Conservation (phyloP, 768 basidiomycete species). For the Termitomyces titanicus region DNA sequence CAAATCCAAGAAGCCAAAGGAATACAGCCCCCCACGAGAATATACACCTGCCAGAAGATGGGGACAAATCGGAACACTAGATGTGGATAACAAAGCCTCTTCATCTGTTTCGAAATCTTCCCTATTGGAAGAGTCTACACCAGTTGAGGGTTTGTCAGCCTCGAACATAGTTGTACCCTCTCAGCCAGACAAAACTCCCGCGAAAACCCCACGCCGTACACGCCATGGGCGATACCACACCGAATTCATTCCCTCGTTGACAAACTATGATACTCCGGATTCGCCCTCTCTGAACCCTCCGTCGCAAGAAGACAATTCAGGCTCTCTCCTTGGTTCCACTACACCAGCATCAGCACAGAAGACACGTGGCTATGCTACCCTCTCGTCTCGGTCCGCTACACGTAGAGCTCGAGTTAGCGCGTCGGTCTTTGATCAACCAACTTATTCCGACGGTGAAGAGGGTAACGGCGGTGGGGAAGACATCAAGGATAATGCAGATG, state of each 20-base stretch:
- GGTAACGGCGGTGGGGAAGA: conserved; percentile 20
- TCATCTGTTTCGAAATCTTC: background rate
- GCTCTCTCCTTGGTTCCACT: conserved; percentile 8
- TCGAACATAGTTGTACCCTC: conserved; percentile 1
- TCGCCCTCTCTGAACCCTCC: conserved; percentile 9
- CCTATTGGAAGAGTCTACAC: conserved; percentile 9
- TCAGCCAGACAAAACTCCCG: background rate
- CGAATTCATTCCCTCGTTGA: conserved; percentile 33
- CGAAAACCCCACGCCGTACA: conserved; percentile 21
- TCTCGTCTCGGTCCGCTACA: conserved; percentile 36
- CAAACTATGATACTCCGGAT: conserved; percentile 10
- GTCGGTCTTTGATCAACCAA: conserved; percentile 59
- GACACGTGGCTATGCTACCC: conserved; percentile 24
- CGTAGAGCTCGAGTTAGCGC: conserved; percentile 55
- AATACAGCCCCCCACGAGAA: background rate
- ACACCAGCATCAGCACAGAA: conserved; percentile 7
- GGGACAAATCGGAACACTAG: conserved; percentile 18
- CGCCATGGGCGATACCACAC: conserved; percentile 51
- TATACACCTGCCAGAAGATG: conserved; percentile 9
- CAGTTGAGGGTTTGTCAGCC: background rate
- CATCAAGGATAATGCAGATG: conserved; percentile 54
- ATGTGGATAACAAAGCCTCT: background rate
- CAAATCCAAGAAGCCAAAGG: conserved; percentile 17
- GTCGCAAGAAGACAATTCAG: background rate
- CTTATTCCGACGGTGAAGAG: conserved; percentile 16